Evolutionary conservation across 2,329 filamentous ascomycete species (phyloP).

Genomic region (Xylariaceae sp.): DNA sequence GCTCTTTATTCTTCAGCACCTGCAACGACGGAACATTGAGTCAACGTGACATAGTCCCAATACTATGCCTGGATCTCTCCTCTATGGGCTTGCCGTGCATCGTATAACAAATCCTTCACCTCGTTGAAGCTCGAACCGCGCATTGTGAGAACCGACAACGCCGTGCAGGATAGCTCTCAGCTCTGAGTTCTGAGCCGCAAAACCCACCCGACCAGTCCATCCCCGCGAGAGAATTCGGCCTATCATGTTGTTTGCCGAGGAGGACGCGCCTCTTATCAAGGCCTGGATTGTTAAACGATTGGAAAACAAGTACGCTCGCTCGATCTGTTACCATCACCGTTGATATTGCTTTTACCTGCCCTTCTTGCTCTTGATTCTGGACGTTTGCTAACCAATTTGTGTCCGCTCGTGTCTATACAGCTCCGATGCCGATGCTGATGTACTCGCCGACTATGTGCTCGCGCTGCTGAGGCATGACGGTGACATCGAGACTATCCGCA

Average conservation of each 20-base stretch:
- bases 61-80: background rate
- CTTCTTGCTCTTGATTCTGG: background rate
- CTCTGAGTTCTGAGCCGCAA: background rate
- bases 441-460: constrained; percentile 79
- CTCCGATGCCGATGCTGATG: constrained; percentile 73
- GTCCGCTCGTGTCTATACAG: constrained; percentile 37
- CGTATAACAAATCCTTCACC: background rate
- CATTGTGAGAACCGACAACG: background rate
- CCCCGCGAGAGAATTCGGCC: background rate
- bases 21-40: background rate
- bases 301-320: constrained; percentile 60
- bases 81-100: background rate
- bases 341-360: background rate
- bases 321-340: background rate
- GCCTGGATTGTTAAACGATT: constrained; percentile 73
- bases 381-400: constrained; percentile 10
- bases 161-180: background rate
- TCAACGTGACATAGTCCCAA: background rate
- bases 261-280: constrained; percentile 61
- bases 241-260: constrained; percentile 58
- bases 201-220: background rate
- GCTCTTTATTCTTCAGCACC: constrained; percentile 2
- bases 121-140: background rate
- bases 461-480: constrained; percentile 69
- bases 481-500: constrained; percentile 56